Conservation (phyloP, 306 rosid species). For the Pachyrhizus erosus region DNA sequence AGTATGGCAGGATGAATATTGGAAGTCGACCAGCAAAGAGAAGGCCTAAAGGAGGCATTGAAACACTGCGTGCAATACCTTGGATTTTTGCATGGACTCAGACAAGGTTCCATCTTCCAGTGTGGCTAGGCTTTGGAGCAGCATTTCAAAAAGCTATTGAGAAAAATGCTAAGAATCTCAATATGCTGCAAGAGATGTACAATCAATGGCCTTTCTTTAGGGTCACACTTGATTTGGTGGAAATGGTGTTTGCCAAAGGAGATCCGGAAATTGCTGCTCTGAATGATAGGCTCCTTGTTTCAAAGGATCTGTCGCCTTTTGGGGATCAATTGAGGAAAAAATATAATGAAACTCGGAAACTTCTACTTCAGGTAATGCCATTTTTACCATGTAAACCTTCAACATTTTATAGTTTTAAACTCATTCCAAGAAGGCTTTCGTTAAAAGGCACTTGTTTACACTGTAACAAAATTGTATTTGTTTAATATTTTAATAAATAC, state of each 20-base stretch:
- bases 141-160: conserved; percentile 70
- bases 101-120: conserved; percentile 98
- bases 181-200: conserved; percentile 88
- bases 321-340: conserved; percentile 75
- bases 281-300: conserved; percentile 87
- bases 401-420: not conserved
- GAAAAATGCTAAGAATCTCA: conserved; percentile 80
- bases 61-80: conserved; percentile 98
- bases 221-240: conserved; percentile 94
- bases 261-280: conserved; percentile 85
- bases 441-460: not conserved
- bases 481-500: not conserved
- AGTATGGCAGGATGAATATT: conserved; percentile 97
- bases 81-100: conserved; percentile 99
- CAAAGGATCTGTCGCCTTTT: conserved; percentile 80
- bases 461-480: no score
- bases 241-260: conserved; percentile 99
- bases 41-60: conserved; percentile 97
- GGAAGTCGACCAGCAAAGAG: conserved; percentile 97
- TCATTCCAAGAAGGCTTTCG: conserved; percentile 14
- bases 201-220: conserved; percentile 95
- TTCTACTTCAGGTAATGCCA: conserved; percentile 73
- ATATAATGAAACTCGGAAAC: conserved; percentile 82
- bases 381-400: not conserved
- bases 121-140: conserved; percentile 92